phyloP scores from a whole-genome alignment of 306 rosid species.

The Pyrus pyrifolia region DNA sequence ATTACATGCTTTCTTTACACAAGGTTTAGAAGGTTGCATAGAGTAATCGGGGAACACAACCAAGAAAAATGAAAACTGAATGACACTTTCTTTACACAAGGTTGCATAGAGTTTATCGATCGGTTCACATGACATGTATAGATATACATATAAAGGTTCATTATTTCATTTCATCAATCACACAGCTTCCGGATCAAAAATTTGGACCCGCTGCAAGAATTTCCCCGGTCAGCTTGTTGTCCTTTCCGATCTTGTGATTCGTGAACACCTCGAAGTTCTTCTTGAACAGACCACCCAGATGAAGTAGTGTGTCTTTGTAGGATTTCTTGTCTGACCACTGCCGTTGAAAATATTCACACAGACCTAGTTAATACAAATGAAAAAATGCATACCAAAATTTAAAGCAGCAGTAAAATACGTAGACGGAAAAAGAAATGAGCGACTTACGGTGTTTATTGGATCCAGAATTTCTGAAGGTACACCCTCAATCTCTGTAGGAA shows the following conservation, averaged over 20 bases:
- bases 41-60: too few relatives aligned
- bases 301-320: conserved; percentile 44
- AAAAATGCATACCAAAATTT: not conserved
- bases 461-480: conserved; percentile 74
- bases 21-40: too few relatives aligned
- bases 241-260: conserved; percentile 52
- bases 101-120: too few relatives aligned
- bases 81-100: too few relatives aligned
- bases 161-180: too few relatives aligned
- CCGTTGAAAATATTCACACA: not conserved
- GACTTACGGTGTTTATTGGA: conserved; percentile 71
- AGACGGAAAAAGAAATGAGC: not conserved
- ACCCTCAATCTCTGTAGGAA: conserved; percentile 65
- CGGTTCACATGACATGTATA: too few relatives aligned
- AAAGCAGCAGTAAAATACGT: not conserved
- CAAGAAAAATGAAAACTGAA: too few relatives aligned
- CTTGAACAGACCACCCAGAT: conserved; percentile 67
- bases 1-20: not conserved
- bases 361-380: not conserved
- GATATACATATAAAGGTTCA: too few relatives aligned
- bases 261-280: conserved; percentile 65
- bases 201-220: conserved; percentile 77
- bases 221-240: conserved; percentile 51
- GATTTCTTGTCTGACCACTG: conserved; percentile 77
- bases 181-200: conserved; percentile 25